Evolutionary conservation across 1,139 yeast species (phyloP).

Genomic region (Candida tropicalis): DNA sequence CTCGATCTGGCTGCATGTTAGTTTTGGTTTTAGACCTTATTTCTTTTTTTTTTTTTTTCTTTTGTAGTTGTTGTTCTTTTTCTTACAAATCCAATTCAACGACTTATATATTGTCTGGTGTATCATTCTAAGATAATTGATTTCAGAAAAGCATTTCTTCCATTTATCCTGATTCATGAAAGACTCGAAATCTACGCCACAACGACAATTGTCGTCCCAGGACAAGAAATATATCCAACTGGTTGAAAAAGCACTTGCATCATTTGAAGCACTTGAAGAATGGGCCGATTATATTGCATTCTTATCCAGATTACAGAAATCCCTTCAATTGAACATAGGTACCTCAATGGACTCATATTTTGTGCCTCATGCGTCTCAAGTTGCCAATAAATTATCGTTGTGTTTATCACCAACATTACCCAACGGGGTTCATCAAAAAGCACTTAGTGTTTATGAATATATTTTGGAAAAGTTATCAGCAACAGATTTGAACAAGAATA

Average conservation of each 20-base stretch:
- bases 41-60: too few species aligned
- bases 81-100: background rate
- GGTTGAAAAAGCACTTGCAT: conserved; percentile 71
- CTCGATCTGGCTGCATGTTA: conserved; percentile 2
- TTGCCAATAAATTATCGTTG: conserved; percentile 53
- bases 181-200: background rate
- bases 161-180: background rate
- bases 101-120: background rate
- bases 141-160: background rate
- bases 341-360: conserved; percentile 46
- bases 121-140: background rate
- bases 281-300: conserved; percentile 99
- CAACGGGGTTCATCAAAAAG: conserved; percentile 92
- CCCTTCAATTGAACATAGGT: conserved; percentile 46
- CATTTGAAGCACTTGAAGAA: conserved; percentile 87
- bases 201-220: conserved; percentile 40
- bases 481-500: conserved; percentile 51
- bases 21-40: too few species aligned
- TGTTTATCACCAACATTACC: conserved; percentile 84
- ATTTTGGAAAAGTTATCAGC: conserved; percentile 65
- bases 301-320: conserved; percentile 74
- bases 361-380: conserved; percentile 43
- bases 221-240: conserved; percentile 68
- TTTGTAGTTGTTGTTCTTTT: background rate
- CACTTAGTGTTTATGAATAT: conserved; percentile 73